Base-by-base conservation (phyloP, 169 alveolate genomes). In the Cryptosporidium ryanae region DNA sequence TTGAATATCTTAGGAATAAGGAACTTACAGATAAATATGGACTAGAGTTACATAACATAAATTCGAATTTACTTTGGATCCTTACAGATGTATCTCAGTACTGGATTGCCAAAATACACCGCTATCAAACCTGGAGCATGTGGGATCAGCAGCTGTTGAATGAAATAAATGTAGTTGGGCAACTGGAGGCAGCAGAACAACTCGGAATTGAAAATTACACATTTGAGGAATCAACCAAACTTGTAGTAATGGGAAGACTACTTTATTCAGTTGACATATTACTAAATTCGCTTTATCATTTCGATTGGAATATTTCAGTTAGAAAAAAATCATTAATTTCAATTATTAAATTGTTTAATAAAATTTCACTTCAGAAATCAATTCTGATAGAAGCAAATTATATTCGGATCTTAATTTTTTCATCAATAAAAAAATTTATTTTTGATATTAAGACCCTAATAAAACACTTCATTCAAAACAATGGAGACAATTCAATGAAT, bases 51-150 rank as follows among this genome's bases (percentile, higher is more conserved):
- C 13, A 32, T 6, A 57, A 76, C 17, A 27, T 76, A 0, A 76
- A 59, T 59, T 31, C 25, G 25, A 55, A 55, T 59, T 31, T 76
- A 27, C 21, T 76, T 1, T 76, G 87, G 87, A 59, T 34, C 8
- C 8, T 76, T 15, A 63, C 38, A 38, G 87, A 76, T 43, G 21
- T 70, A 12, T 59, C 68, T 32, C 87, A 55, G 63, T 76, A 76
- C 43, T 76, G 87, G 87, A 52, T 76, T 3, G 87, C 87, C n/a
- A 76, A 61, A 32, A 59, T 76, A 3, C 50, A 46, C 49, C 64
- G 87, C n/a, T 76, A 32, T 61, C 87, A 76, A 43, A 76, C 87
- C 10, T 76, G 87, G 87, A 76, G 87, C 59, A 76, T 76, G 87
- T 76, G 87, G 87, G 87, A 76, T 32, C 87, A 76, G 50, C 87